Base-by-base conservation (phyloP, 1,284 basidiomycete genomes). In the Paramarasmius palmivorus region DNA sequence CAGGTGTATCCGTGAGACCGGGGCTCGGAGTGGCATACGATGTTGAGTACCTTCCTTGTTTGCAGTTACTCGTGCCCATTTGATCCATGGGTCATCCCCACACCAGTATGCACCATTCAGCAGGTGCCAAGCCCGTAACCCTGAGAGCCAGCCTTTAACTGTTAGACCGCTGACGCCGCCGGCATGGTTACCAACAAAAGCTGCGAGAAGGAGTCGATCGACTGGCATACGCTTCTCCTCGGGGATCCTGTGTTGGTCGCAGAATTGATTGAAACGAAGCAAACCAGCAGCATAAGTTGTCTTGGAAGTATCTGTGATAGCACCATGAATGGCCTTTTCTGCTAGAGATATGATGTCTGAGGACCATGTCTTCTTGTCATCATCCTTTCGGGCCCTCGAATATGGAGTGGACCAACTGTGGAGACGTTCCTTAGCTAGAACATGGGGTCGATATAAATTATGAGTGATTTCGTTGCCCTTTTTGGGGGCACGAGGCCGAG, bases 181-280 rank as follows among this genome's bases (percentile, higher is more conserved):
- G 8, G 20, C 14, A 19, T 17, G 19, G 1, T 35, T 5, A 4
- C 59, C 58, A 12, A 68, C 53, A 34, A 74, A 74, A 0, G 61
- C 59, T 0, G 61, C 54, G 0, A 75, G 54, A 0, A 74, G 55
- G 0, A 51, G 42, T 2, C 59, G 50, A 0, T 61, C 57, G 0
- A 72, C 71, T 0, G 72, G 74, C 69, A 74, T 72, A 2, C 68
- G 61, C 0, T 5, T 9, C 0, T 52, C 41, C 44, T 75, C 70
- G 1, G 57, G 37, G 3, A 74, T 62, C 0, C 40, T 20, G n/a
- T 52, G 37, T 1, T 52, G 26, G 60, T 75, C 66, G 48, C 72
- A 74, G 51, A 68, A 73, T 47, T 73, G 65, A 1, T 60, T 58
- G 52, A 71, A 75, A 0, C 65, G 60, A 0, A 71, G 61, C 0